Percentiles rank a stretch among this genome's conserved stretches.
phyloP scores from a whole-genome alignment of 768 basidiomycete species.

The Clitopilus hobsonii region DNA sequence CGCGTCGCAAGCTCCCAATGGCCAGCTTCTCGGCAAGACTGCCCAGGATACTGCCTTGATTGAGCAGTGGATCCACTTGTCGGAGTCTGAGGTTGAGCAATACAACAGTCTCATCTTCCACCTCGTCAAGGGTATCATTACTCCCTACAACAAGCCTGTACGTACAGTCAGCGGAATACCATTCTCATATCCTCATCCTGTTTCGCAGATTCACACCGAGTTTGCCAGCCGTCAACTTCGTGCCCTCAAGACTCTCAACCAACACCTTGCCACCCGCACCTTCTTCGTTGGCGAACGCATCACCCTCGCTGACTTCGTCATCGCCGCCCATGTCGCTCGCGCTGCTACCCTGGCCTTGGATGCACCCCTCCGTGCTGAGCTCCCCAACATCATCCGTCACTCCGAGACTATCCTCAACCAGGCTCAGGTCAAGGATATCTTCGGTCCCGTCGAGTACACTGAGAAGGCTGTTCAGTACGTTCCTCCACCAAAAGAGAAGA shows the following conservation, averaged over 20 bases:
- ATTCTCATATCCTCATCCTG: background rate
- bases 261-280: conserved; percentile 71
- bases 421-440: conserved; percentile 65
- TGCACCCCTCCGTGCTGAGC: conserved; percentile 54
- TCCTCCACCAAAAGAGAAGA: conserved; percentile 77
- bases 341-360: conserved; percentile 59
- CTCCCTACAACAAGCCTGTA: conserved; percentile 82
- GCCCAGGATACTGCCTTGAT: conserved; percentile 68
- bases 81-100: conserved; percentile 57
- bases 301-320: conserved; percentile 82
- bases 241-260: conserved; percentile 64
- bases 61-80: conserved; percentile 81
- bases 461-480: conserved; percentile 71
- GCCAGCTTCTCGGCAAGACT: conserved; percentile 67
- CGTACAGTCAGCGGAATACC: conserved; percentile 20
- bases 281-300: conserved; percentile 94
- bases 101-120: conserved; percentile 30
- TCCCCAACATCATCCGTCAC: conserved; percentile 79
- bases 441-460: conserved; percentile 50
- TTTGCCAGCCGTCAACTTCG: conserved; percentile 50
- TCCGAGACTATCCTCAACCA: conserved; percentile 87
- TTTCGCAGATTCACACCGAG: conserved; percentile 49
- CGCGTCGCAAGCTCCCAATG: conserved; percentile 70
- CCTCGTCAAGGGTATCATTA: conserved; percentile 41
- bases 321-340: conserved; percentile 56